Evolutionary conservation across 106 monocot species (phyloP), one percentile per base, ranked within the genome.

Genomic region (Platanthera zijinensis): DNA sequence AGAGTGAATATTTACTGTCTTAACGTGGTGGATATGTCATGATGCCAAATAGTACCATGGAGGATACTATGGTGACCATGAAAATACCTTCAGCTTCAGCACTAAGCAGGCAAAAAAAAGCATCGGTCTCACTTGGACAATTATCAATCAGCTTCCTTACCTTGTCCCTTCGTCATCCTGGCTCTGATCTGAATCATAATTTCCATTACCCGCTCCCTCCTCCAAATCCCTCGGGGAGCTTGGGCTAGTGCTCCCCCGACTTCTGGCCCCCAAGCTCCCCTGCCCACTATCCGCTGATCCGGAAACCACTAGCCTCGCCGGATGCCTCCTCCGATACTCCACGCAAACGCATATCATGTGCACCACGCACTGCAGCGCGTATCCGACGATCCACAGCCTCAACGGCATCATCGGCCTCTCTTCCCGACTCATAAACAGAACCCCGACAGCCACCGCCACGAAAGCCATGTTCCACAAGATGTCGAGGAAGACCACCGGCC

Each of bases 391-490:
- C 88, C 91, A 88, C 50, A 82, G 28, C 80, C 91, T 74, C 59
- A 88, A 78, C 57, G 88, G 86, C 86, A 80, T 77, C 66, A 79
- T 66, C 19, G 85, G 87, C 64, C 14, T 21, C 85, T 90, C 90
- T 0, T 52, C 50, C 17, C 56, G 8, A 81, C 85, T 85, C 32
- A 79, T 12, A 6, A 78, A 32, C 21, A 84, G 54, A 19, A 91
- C 83, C 7, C 54, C 82, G 5, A 61, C 82, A 13, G 88, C 69
- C 17, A 82, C 84, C 0, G 57, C 73, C 19, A 91, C 88, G 56
- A 91, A 91, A 50, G 84, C 82, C 9, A 91, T 50, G 61, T 91
- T 91, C 90, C 90, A 91, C 22, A 91, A 71, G 52, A 88, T 50
- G 69, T 91, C 90, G 62, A 91, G 80, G 45, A 85, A 48, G 45